Conservation (phyloP, 805 yeast species). For the Kregervanrija fluxuum region DNA sequence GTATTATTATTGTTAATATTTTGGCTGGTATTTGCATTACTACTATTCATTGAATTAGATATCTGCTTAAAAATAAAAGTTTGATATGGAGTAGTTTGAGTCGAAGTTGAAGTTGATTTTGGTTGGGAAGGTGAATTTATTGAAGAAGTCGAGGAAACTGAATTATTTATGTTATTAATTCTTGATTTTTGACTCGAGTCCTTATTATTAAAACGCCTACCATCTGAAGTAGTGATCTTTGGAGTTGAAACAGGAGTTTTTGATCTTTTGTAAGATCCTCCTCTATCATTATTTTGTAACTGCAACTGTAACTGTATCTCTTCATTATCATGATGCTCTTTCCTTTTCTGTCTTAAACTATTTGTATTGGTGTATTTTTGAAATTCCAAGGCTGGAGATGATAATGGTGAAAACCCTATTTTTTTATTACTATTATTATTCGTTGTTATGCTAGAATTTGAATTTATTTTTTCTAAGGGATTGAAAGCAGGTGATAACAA, state of each 20-base stretch:
- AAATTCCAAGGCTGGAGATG: constrained; percentile 63
- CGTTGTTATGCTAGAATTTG: constrained; percentile 1
- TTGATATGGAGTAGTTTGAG: constrained; percentile 5
- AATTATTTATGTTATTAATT: constrained; percentile 3
- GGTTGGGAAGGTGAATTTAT: constrained; percentile 13
- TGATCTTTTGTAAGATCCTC: constrained; percentile 23
- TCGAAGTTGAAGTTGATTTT: constrained; percentile 3
- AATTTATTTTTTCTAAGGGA: constrained; percentile 36
- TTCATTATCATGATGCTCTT: constrained; percentile 14
- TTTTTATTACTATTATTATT: constrained; percentile 6
- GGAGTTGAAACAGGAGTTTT: constrained; percentile 36
- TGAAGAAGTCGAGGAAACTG: constrained; percentile 11
- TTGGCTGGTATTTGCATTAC: constrained; percentile 7
- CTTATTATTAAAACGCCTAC: neutral
- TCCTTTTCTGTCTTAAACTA: constrained; percentile 23
- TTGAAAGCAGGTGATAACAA: constrained; percentile 67
- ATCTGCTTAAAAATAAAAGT: constrained; percentile 2
- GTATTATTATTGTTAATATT: constrained; percentile 9
- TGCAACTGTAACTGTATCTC: neutral
- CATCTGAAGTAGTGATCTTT: constrained; percentile 26
- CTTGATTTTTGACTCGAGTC: too few relatives aligned
- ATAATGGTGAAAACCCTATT: constrained; percentile 40
- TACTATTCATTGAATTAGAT: constrained; percentile 3
- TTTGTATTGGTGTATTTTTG: constrained; percentile 17
- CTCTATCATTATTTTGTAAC: constrained; percentile 16